Percentiles rank a stretch among this genome's conserved stretches.
phyloP scores from a whole-genome alignment of 768 basidiomycete genomes.

The Hypholoma sublateritium region DNA sequence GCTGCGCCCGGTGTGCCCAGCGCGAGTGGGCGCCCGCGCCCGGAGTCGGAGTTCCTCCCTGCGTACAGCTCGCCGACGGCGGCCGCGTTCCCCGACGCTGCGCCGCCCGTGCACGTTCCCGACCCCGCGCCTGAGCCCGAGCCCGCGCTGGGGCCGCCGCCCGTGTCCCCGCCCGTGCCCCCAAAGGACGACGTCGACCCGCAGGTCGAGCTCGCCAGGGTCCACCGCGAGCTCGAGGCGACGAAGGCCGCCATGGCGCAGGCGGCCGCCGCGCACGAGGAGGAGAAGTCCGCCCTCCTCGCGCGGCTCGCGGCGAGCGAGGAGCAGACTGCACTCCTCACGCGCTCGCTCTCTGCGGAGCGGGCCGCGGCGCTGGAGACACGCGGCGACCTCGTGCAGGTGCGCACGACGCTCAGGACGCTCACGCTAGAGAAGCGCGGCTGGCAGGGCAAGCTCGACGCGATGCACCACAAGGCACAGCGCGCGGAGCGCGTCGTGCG shows the following conservation, averaged over 20 bases:
- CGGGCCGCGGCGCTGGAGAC: background rate
- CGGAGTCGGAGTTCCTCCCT: background rate
- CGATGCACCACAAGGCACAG: slow-evolving; percentile 13
- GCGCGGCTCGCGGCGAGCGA: slow-evolving; percentile 1
- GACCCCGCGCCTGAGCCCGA: background rate
- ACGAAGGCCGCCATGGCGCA: background rate
- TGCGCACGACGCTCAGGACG: background rate
- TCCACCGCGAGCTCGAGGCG: background rate
- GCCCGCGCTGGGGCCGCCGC: background rate
- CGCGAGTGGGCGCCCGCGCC: background rate
- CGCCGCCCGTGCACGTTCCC: no score
- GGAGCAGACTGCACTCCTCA: background rate
- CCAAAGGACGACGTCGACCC: no score
- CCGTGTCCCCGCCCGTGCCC: no score
- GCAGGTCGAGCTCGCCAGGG: background rate
- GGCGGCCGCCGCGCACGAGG: background rate
- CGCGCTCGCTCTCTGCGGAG: background rate
- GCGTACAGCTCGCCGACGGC: slow-evolving; percentile 1
- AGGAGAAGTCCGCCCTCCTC: slow-evolving; percentile 1
- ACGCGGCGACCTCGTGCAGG: background rate
- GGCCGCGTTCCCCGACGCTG: background rate
- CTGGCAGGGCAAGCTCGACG: slow-evolving; percentile 17
- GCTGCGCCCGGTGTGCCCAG: background rate
- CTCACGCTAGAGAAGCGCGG: slow-evolving; percentile 13
- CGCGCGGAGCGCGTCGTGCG: slow-evolving; percentile 11